Percentiles rank a stretch among this genome's conserved stretches.
phyloP scores from a whole-genome alignment of 2,329 filamentous ascomycete species.

The Plenodomus tracheiphilus region DNA sequence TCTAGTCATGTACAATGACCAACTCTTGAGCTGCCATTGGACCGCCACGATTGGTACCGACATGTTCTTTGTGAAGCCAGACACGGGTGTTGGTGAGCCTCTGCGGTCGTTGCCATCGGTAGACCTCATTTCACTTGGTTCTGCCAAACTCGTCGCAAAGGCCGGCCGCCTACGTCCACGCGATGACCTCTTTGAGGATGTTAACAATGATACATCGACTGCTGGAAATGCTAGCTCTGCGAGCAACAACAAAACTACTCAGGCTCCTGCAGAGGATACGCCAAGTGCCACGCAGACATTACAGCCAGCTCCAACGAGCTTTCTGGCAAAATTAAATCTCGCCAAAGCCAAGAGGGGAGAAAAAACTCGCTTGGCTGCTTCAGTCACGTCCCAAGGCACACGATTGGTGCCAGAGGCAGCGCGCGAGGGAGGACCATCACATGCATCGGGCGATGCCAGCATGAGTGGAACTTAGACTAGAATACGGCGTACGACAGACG shows the following conservation, averaged over 20 bases:
- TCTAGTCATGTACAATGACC: slow-evolving; percentile 76
- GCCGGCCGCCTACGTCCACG: slow-evolving; percentile 60
- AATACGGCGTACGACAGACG: too few relatives aligned
- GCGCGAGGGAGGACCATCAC: slow-evolving; percentile 2
- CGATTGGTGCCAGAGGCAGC: slow-evolving; percentile 14
- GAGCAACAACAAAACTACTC: neutral
- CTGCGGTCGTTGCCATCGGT: slow-evolving; percentile 60
- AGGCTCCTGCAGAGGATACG: neutral
- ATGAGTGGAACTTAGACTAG: slow-evolving; percentile 17
- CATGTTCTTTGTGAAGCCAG: slow-evolving; percentile 63
- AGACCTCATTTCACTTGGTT: slow-evolving; percentile 72
- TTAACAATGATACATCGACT: neutral
- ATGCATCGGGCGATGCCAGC: neutral
- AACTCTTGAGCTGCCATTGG: slow-evolving; percentile 81
- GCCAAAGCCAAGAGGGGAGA: slow-evolving; percentile 49
- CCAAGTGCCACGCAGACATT: slow-evolving; percentile 2
- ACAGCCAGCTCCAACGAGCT: slow-evolving; percentile 36
- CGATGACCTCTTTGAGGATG: slow-evolving; percentile 26
- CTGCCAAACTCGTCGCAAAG: slow-evolving; percentile 69
- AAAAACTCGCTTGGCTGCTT: slow-evolving; percentile 21
- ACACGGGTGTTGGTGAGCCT: slow-evolving; percentile 40
- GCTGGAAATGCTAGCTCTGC: neutral
- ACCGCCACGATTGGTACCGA: slow-evolving; percentile 82
- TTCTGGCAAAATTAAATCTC: slow-evolving; percentile 46
- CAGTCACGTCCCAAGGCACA: slow-evolving; percentile 15